phyloP scores from a whole-genome alignment of 352 stramenopile species.

The Phytophthora vignae region DNA sequence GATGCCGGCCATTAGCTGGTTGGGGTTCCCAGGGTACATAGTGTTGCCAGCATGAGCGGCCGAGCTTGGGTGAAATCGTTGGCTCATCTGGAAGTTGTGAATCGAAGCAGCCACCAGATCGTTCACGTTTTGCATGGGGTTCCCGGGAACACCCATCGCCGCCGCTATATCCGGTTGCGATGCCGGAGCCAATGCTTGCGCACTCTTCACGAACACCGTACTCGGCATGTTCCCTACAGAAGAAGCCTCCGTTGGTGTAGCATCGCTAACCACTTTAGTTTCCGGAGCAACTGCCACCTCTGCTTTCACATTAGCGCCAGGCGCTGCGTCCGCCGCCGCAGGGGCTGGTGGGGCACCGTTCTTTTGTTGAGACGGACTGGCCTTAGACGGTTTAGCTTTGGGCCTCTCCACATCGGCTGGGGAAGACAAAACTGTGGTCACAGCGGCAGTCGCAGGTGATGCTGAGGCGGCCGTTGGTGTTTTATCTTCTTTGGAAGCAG shows the following conservation, averaged over 20 bases:
- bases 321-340: constrained; percentile 8
- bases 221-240: constrained; percentile 24
- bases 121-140: constrained; percentile 63
- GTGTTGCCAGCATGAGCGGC: constrained; percentile 29
- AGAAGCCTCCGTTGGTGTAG: constrained; percentile 10
- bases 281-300: constrained; percentile 29
- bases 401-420: constrained; percentile 31
- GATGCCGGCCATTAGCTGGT: constrained; percentile 29
- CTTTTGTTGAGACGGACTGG: constrained; percentile 50
- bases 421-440: constrained; percentile 18
- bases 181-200: constrained; percentile 24
- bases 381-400: constrained; percentile 46
- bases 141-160: constrained; percentile 25
- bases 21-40: constrained; percentile 40
- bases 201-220: constrained; percentile 40
- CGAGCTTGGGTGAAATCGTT: constrained; percentile 57
- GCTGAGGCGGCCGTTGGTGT: constrained; percentile 17
- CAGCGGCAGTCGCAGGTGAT: constrained; percentile 23
- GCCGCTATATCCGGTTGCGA: constrained; percentile 32
- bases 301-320: constrained; percentile 25
- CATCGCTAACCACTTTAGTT: constrained; percentile 21
- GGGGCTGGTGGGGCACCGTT: constrained; percentile 36
- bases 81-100: constrained; percentile 79
- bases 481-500: constrained; percentile 78
- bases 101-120: constrained; percentile 77